These are phyloP conservation scores for Schoenoplectus tabernaemontani DNA, from an alignment of 202 grass and related monocot genomes.

Conservation along the genomic window DNA sequence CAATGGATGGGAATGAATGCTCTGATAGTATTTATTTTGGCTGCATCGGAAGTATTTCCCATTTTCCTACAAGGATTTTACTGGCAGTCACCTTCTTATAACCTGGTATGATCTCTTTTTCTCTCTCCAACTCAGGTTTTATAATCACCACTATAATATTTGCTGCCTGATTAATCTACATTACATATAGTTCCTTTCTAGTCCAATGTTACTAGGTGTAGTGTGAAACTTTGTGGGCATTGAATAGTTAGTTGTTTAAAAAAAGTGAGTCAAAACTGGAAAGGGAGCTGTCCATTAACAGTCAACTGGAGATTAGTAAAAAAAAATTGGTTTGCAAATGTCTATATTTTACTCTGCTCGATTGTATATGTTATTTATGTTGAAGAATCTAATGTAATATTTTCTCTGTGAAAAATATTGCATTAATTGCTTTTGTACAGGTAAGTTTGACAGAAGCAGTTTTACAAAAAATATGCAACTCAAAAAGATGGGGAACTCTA, in stretches of 20 bases:
- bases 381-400: background rate
- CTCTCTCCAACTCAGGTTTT: background rate
- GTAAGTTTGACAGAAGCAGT: conserved; percentile 54
- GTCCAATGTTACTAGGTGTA: background rate
- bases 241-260: background rate
- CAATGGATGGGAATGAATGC: conserved; percentile 96
- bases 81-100: conserved; percentile 67
- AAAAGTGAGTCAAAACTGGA: background rate
- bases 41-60: conserved; percentile 65
- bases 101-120: conserved; percentile 39
- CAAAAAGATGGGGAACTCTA: conserved; percentile 70
- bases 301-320: background rate
- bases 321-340: background rate
- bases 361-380: background rate
- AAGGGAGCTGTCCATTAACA: background rate
- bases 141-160: background rate
- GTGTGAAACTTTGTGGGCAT: background rate
- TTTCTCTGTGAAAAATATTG: background rate
- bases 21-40: conserved; percentile 72
- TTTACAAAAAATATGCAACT: conserved; percentile 51
- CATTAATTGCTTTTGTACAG: conserved; percentile 24
- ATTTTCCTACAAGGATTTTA: conserved; percentile 80
- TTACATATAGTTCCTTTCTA: background rate
- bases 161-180: background rate
- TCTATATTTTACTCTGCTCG: background rate